A percentile compares a stretch with the other conserved stretches of the same genome.
Conservation (phyloP, 1,284 basidiomycete species). For the Bondarzewia mesenterica region DNA sequence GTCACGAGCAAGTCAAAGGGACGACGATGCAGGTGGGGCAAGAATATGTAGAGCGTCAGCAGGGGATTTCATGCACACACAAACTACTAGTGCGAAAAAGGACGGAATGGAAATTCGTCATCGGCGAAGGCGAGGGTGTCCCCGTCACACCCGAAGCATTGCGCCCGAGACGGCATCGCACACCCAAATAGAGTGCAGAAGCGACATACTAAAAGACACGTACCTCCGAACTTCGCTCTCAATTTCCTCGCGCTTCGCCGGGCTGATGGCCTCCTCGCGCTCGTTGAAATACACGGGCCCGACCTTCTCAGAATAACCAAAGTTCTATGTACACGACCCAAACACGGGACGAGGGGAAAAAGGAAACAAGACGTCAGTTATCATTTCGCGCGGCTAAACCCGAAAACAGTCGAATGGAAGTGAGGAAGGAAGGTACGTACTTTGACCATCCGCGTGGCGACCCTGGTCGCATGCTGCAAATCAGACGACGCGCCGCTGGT, state of each 20-base stretch:
- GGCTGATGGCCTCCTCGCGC: conserved; percentile 60
- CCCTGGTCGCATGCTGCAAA: conserved; percentile 70
- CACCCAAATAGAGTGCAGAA: too few relatives aligned
- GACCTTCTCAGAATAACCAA: conserved; percentile 82
- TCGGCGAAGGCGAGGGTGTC: too few relatives aligned
- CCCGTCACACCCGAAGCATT: too few relatives aligned
- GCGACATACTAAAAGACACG: conserved; percentile 22
- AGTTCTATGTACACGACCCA: conserved; percentile 44
- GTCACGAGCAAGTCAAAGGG: neutral
- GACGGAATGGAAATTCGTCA: too few relatives aligned
- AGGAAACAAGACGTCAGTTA: conserved; percentile 2
- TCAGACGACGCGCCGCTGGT: conserved; percentile 90
- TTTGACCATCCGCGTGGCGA: conserved; percentile 86
- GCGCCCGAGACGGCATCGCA: too few relatives aligned
- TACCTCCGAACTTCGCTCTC: conserved; percentile 78
- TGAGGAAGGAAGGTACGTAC: conserved; percentile 31
- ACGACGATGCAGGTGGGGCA: too few relatives aligned
- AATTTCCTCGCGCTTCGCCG: conserved; percentile 72
- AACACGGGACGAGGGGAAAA: too few relatives aligned
- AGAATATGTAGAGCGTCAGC: too few relatives aligned
- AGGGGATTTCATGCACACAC: too few relatives aligned
- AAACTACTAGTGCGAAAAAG: too few relatives aligned
- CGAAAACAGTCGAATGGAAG: neutral
- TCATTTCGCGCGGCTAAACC: neutral
- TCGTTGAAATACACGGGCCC: conserved; percentile 79